These are phyloP conservation scores for Grigorovia transvaalensis DNA, from an alignment of 805 yeast genomes.

Conservation along the genomic window DNA sequence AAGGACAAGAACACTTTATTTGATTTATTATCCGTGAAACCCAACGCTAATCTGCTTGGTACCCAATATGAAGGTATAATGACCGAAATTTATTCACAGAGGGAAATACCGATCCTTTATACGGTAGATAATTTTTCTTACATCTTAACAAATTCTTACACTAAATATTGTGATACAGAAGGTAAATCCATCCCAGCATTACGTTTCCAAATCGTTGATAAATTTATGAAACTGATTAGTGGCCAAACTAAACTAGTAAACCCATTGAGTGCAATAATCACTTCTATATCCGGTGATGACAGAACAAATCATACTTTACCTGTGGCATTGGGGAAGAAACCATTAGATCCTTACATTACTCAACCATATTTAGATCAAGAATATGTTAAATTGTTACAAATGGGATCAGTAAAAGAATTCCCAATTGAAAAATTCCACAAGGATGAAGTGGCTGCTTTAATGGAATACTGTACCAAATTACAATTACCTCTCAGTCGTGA, in stretches of 20 bases:
- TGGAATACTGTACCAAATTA: constrained; percentile 33
- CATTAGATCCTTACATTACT: constrained; percentile 48
- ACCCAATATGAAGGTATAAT: constrained; percentile 44
- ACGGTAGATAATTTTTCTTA: constrained; percentile 70
- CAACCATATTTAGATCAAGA: constrained; percentile 41
- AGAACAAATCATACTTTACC: constrained; percentile 45
- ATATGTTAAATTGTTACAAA: constrained; percentile 39
- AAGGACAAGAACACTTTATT: constrained; percentile 29
- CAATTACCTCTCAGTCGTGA: constrained; percentile 31
- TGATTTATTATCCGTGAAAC: constrained; percentile 34
- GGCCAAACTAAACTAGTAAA: constrained; percentile 40
- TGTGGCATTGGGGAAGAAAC: constrained; percentile 44
- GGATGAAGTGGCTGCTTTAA: constrained; percentile 35
- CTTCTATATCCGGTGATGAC: constrained; percentile 51
- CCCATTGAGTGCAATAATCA: constrained; percentile 51
- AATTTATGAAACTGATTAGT: constrained; percentile 41
- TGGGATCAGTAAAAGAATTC: constrained; percentile 31
- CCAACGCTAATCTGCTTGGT: constrained; percentile 31
- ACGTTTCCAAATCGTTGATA: constrained; percentile 53
- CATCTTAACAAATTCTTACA: constrained; percentile 40
- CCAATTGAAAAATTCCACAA: constrained; percentile 35
- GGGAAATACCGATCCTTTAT: constrained; percentile 45
- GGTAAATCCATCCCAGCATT: constrained; percentile 47
- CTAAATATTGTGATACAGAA: constrained; percentile 50
- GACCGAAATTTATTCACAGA: constrained; percentile 44